Evolutionary conservation across 495 filamentous ascomycete species (phyloP), one percentile per base, ranked within the genome.

Genomic region (Penicillium malachiteum): DNA sequence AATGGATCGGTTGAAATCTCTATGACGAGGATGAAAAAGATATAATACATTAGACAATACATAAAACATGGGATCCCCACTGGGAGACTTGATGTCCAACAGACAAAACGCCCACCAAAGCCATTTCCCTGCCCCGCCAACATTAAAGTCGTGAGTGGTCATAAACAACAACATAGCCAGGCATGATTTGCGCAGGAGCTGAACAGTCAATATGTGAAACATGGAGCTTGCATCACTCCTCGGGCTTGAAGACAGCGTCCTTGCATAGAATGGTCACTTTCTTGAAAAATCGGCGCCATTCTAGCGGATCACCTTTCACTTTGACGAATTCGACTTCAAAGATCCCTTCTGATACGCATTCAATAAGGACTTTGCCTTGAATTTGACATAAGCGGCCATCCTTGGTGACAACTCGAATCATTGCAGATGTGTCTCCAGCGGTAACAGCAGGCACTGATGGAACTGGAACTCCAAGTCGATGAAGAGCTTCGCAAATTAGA

Each of bases 211-310:
- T 26, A 26, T 2, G 1, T 26, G 21, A 4, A 26, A 26, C 21
- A 26, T 26, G 21, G 5, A 35, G 5, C 10, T 40, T 7, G 14
- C 10, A 37, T 52, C 33, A 68, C 48, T 68, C 63, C 30, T 82
- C 75, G 9, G 78, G 78, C 50, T 70, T 80, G 57, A 73, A 81
- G 8, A 97, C 82, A 5, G 83, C 91, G 61, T 96, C 91, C 69
- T 87, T 87, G 74, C 92, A 94, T 31, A 92, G 73, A 54, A 92
- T 76, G 14, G 86, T 87, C 11, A 96, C 84, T 70, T 87, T 90
- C 74, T 97, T 99, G 79, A 99, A 99, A 67, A 99, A 93, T 48
- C 94, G 80, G 52, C 94, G 81, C 94, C 94, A 99, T 79, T 97
- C 94, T 32, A 99, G 71, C 10, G 95, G 95, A 78, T 99, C 94